phyloP scores from a whole-genome alignment of 352 stramenopile genomes.

The Peronosclerospora sorghi region DNA sequence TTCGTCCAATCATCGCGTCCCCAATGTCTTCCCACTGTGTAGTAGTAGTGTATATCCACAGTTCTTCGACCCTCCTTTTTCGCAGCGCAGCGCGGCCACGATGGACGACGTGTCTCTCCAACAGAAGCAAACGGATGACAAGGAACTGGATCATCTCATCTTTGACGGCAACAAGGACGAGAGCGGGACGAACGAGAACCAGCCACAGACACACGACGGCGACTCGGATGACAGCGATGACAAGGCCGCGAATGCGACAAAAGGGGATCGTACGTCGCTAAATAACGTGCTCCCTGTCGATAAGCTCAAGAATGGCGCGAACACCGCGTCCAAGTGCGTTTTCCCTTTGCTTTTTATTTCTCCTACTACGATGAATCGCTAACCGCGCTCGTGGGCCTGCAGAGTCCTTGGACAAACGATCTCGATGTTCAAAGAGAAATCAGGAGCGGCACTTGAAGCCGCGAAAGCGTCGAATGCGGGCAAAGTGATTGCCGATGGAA shows the following conservation, averaged over 20 bases:
- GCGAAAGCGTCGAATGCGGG: conserved; percentile 74
- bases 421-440: conserved; percentile 66
- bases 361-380: not conserved
- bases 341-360: not conserved
- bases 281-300: conserved; percentile 76
- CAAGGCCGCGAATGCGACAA: conserved; percentile 27
- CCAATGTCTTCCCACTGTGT: conserved; percentile 9
- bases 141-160: conserved; percentile 78
- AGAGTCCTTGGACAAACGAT: conserved; percentile 64
- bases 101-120: conserved; percentile 49
- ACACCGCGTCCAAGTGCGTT: conserved; percentile 60
- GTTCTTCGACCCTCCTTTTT: not conserved
- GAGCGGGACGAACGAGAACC: conserved; percentile 13
- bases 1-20: conserved; percentile 12
- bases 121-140: conserved; percentile 53
- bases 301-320: conserved; percentile 84
- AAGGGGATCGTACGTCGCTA: conserved; percentile 52
- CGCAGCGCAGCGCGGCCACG: not conserved
- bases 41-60: too few species aligned
- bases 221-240: conserved; percentile 33
- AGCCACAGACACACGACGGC: conserved; percentile 14
- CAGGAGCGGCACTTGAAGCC: conserved; percentile 48
- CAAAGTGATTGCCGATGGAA: conserved; percentile 44
- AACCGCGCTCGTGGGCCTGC: not conserved
- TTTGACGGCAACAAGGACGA: conserved; percentile 66